A percentile compares a stretch with the other conserved stretches of the same genome.
phyloP scores from a whole-genome alignment of 495 filamentous ascomycete genomes.

The Aspergillus sparsus region DNA sequence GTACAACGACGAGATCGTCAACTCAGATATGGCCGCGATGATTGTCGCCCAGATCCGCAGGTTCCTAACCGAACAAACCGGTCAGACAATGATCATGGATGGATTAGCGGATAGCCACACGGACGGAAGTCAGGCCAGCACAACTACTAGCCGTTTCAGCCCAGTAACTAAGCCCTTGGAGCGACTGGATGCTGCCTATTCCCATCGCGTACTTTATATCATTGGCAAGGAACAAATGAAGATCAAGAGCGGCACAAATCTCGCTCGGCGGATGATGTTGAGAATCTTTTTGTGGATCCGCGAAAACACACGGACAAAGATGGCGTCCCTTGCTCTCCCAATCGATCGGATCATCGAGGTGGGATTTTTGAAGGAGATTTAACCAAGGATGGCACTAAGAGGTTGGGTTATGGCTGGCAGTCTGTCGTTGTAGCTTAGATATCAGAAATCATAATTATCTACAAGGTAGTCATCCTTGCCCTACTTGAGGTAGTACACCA shows the following conservation, averaged over 20 bases:
- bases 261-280: slow-evolving; percentile 50
- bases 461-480: no score
- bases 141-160: slow-evolving; percentile 4
- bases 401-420: no score
- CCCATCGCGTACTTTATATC: slow-evolving; percentile 65
- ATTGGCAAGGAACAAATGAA: slow-evolving; percentile 73
- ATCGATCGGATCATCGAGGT: slow-evolving; percentile 67
- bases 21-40: slow-evolving; percentile 57
- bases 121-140: slow-evolving; percentile 3
- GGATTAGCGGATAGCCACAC: slow-evolving; percentile 35
- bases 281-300: slow-evolving; percentile 65
- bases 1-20: slow-evolving; percentile 69
- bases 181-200: slow-evolving; percentile 57
- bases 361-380: slow-evolving; percentile 63
- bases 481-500: no score
- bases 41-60: slow-evolving; percentile 61
- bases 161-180: slow-evolving; percentile 6
- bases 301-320: slow-evolving; percentile 67
- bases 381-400: neutral
- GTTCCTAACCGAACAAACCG: slow-evolving; percentile 22
- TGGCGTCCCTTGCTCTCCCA: slow-evolving; percentile 59
- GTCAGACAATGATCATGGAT: neutral
- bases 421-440: no score
- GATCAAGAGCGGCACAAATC: slow-evolving; percentile 46
- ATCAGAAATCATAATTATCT: no score